phyloP scores from a whole-genome alignment of 1,139 yeast genomes.

The Suhomyces terraborum region DNA sequence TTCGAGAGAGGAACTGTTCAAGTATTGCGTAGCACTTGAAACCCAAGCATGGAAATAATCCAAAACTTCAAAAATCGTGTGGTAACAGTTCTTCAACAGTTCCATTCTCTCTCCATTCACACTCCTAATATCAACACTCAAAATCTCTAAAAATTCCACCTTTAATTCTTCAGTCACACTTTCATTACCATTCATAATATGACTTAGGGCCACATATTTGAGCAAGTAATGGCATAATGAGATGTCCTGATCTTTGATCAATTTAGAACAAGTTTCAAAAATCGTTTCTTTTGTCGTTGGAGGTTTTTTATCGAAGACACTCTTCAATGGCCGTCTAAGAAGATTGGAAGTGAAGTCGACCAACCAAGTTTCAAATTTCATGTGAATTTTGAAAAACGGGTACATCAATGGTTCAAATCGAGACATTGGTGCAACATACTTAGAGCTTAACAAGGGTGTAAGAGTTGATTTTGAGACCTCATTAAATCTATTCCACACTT shows the following conservation, averaged over 20 bases:
- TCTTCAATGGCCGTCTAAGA: conserved; percentile 44
- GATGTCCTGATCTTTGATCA: conserved; percentile 73
- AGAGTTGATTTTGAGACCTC: conserved; percentile 74
- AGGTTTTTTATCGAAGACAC: conserved; percentile 12
- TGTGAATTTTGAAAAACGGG: conserved; percentile 39
- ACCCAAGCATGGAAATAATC: conserved; percentile 87
- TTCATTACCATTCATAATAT: conserved; percentile 55
- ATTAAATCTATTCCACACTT: conserved; percentile 64
- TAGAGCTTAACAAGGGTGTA: conserved; percentile 73
- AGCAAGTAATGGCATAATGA: conserved; percentile 70
- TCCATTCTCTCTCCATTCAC: conserved; percentile 55
- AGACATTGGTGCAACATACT: conserved; percentile 60
- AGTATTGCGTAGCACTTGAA: conserved; percentile 38
- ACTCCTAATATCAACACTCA: conserved; percentile 48
- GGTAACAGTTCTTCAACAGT: conserved; percentile 63
- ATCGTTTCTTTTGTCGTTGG: conserved; percentile 38
- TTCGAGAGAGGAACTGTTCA: conserved; percentile 26
- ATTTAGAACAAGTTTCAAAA: conserved; percentile 63
- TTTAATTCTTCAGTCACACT: conserved; percentile 48
- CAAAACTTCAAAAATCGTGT: conserved; percentile 71
- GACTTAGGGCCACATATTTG: conserved; percentile 75
- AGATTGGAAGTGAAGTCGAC: conserved; percentile 67
- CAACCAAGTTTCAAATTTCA: conserved; percentile 63
- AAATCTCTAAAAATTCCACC: conserved; percentile 59
- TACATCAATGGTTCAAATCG: conserved; percentile 36